Evolutionary conservation across 257 asterid genomes (phyloP), one percentile per base, ranked within the genome.

Genomic region (Solanum sitiens): DNA sequence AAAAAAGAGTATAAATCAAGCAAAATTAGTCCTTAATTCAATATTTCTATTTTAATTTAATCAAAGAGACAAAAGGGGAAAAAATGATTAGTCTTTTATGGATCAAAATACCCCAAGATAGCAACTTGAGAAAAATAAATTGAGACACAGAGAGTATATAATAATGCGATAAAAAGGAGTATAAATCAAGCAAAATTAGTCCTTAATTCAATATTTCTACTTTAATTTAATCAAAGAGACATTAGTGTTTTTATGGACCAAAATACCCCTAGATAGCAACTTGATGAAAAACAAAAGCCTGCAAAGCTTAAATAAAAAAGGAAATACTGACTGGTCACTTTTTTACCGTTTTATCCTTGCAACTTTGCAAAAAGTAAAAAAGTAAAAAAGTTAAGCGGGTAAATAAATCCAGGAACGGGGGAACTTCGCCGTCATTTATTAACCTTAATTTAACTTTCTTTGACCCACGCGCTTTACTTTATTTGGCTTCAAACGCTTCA

Each of bases 351-450:
- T 21, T 1, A 39, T 88, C 87, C 86, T 80, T 87, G 87, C 88
- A 79, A 88, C 87, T 14, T 61, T 50, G 71, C 27, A n/a, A 42
- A 76, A 75, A 40, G 83, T 77, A 21, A 50, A 84, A 67, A 53
- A 32, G 80, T 56, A 35, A 50, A 71, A 77, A 56, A 35, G 76
- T 32, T 16, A 27, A 18, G 85, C 73, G 37, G 79, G 87, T 87
- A 85, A 89, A 89, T 76, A 13, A 50, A 39, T 30, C 23, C 16
- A 30, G 25, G 5, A 86, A 37, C 50, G 30, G 21, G 68, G 79
- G 40, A 61, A 27, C 42, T 30, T 87, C 88, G 91, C 91, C 88
- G 89, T 86, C 89, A 39, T 89, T 83, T 83, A 33, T 85, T 8
- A 44, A 73, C 32, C 23, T 7, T 74, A 6, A 53, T 11, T 27